Evolutionary conservation across 768 basidiomycete species (phyloP).

Genomic region (Collybiopsis luxurians): DNA sequence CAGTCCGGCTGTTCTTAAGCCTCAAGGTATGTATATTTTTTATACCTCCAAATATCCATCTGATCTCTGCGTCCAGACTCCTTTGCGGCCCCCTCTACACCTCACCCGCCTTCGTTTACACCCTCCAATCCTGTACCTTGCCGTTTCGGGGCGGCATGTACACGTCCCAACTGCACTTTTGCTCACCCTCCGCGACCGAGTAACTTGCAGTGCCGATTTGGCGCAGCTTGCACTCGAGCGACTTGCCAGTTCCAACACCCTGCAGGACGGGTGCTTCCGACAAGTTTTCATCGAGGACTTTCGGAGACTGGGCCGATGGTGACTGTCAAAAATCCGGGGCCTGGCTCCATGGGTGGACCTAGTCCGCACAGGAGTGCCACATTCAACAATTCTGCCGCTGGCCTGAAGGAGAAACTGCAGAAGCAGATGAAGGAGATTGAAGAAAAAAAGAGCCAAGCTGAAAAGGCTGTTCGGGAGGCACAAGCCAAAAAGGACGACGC

Average conservation of each 20-base stretch:
- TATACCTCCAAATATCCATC: neutral
- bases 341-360: conserved; percentile 60
- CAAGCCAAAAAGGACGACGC: conserved; percentile 64
- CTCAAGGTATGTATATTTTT: conserved; percentile 46
- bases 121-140: conserved; percentile 41
- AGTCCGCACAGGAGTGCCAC: conserved; percentile 71
- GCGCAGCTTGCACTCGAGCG: conserved; percentile 79
- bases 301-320: conserved; percentile 59
- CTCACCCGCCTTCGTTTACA: conserved; percentile 28
- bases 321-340: conserved; percentile 57
- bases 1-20: conserved; percentile 77
- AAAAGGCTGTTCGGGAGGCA: conserved; percentile 65
- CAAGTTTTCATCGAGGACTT: conserved; percentile 78
- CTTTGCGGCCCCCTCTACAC: conserved; percentile 27
- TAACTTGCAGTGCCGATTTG: conserved; percentile 71
- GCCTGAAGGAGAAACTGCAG: conserved; percentile 46
- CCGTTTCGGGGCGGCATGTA: conserved; percentile 71
- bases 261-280: conserved; percentile 76
- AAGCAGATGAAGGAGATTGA: conserved; percentile 64
- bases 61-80: conserved; percentile 18
- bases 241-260: conserved; percentile 93
- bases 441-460: conserved; percentile 58
- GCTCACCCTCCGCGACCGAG: conserved; percentile 52
- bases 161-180: conserved; percentile 66
- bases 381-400: conserved; percentile 54